Evolutionary conservation across 768 basidiomycete species (phyloP).

Genomic region (Coprinopsis strossmayeri): DNA sequence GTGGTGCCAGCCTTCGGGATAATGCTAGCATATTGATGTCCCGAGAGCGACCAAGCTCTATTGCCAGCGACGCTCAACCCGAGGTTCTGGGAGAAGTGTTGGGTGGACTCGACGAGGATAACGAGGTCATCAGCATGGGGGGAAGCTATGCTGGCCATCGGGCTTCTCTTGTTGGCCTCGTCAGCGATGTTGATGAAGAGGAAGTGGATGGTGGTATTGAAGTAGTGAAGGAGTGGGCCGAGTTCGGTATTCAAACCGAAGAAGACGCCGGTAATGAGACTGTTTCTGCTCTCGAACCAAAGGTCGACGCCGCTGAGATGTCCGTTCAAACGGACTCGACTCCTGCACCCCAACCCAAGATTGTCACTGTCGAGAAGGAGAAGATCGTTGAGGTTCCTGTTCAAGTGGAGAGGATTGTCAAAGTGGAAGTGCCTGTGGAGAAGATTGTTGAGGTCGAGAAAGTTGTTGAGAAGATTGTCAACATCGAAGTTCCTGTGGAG

Average conservation of each 20-base stretch:
- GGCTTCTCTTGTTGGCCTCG: constrained; percentile 5
- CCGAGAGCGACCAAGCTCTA: constrained; percentile 52
- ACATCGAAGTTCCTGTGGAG: constrained; percentile 7
- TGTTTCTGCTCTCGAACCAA: not conserved
- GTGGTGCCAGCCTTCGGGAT: constrained; percentile 66
- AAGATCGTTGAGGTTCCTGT: constrained; percentile 32
- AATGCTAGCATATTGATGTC: constrained; percentile 4
- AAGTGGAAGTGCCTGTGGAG: not conserved
- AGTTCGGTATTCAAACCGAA: constrained; percentile 66
- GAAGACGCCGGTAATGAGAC: constrained; percentile 10
- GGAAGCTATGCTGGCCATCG: constrained; percentile 4
- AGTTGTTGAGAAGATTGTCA: constrained; percentile 4
- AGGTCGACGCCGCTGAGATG: constrained; percentile 19
- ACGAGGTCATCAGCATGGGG: not conserved
- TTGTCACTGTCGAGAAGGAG: constrained; percentile 18
- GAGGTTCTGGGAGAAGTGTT: constrained; percentile 69
- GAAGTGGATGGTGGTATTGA: constrained; percentile 29
- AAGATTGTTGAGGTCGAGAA: constrained; percentile 2
- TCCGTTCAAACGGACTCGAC: constrained; percentile 46
- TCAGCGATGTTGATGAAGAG: constrained; percentile 24
- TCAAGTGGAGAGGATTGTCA: constrained; percentile 23
- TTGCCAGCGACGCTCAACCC: constrained; percentile 55
- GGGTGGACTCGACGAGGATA: constrained; percentile 16
- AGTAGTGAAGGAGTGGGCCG: constrained; percentile 38
- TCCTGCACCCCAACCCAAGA: constrained; percentile 14